Evolutionary conservation across 306 rosid species (phyloP), one percentile per base, ranked within the genome.

Genomic region (Rosa persica): DNA sequence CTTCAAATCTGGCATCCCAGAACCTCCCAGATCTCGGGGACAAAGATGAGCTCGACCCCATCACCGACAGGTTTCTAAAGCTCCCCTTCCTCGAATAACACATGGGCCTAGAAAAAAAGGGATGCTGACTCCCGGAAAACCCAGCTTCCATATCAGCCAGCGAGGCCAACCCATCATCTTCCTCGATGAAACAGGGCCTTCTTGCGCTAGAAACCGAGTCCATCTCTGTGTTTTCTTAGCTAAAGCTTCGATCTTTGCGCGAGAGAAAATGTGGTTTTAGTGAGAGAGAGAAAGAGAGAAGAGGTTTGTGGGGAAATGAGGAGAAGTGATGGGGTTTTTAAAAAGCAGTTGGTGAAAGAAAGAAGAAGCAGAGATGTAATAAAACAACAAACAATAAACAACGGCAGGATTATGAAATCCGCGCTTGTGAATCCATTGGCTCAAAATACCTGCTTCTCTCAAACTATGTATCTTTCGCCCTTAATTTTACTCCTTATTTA

Each of bases 1-100:
- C 96, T 74, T 90, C 97, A 19, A 92, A 90, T 85, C 96, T 89
- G 12, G 91, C 81, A 68, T 89, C 96, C 25, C 85, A 89, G 80
- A 89, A 89, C 72, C 96, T 76, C n/a, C 87, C 90, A 83, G 95
- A 88, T 87, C 97, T 90, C 4, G 90, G 83, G 5, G 93, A 85
- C 12, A 68, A 76, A 49, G 82, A 72, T 5, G 74, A 64, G 5
- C 61, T 42, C 0, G 81, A 72, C 47, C 57, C 38, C 25, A 30
- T 30, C 36, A 30, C 36, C 2, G 36, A 30, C 2, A 30, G 36
- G 3, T 30, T 30, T 30, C 36, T 30, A 74, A 58, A 8, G 78
- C 65, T 0, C 70, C 71, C 27, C 51, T 40, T 52, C 78, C 88
- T 62, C 0, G 85, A 40, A 13, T 83, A 83, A 49, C 92, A 88